phyloP scores from a whole-genome alignment of 1,139 yeast genomes.

The Hemisphaericaspora xylanilytica region DNA sequence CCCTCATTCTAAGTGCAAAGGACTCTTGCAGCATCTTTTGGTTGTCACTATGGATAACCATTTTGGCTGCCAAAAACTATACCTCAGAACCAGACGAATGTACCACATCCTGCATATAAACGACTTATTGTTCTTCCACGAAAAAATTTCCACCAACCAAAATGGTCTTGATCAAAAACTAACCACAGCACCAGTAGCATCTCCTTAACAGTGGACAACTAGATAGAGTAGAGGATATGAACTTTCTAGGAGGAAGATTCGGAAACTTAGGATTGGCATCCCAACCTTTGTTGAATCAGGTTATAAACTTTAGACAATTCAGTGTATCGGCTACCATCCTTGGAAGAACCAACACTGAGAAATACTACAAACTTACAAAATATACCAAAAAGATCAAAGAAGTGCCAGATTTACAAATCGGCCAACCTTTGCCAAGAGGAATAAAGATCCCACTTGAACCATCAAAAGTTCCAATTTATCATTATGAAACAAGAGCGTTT shows the following conservation, averaged over 20 bases:
- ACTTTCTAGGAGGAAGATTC: slow-evolving; percentile 1
- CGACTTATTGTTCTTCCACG: not conserved
- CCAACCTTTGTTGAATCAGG: not conserved
- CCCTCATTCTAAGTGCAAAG: too few species aligned
- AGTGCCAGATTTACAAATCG: slow-evolving; percentile 30
- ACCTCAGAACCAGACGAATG: not conserved
- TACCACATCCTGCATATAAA: slow-evolving; percentile 2
- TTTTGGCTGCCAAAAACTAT: slow-evolving; percentile 1
- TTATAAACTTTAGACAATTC: slow-evolving; percentile 4
- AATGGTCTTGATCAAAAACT: not conserved
- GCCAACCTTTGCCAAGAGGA: slow-evolving; percentile 32
- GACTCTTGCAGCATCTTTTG: not conserved
- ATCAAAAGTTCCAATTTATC: slow-evolving; percentile 68
- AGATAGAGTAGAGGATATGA: not conserved
- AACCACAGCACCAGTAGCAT: too few species aligned
- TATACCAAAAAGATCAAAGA: slow-evolving; percentile 40
- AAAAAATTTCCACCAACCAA: slow-evolving; percentile 3
- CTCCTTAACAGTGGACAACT: not conserved
- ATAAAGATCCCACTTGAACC: slow-evolving; percentile 46
- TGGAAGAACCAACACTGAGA: slow-evolving; percentile 16
- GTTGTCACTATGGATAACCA: not conserved
- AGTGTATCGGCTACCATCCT: slow-evolving; percentile 4
- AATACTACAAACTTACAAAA: slow-evolving; percentile 40
- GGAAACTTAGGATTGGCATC: not conserved
- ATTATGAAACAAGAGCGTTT: slow-evolving; percentile 72